Evolutionary conservation across 2,329 filamentous ascomycete species (phyloP), one percentile per base, ranked within the genome.

Genomic region (Coniella vitis): DNA sequence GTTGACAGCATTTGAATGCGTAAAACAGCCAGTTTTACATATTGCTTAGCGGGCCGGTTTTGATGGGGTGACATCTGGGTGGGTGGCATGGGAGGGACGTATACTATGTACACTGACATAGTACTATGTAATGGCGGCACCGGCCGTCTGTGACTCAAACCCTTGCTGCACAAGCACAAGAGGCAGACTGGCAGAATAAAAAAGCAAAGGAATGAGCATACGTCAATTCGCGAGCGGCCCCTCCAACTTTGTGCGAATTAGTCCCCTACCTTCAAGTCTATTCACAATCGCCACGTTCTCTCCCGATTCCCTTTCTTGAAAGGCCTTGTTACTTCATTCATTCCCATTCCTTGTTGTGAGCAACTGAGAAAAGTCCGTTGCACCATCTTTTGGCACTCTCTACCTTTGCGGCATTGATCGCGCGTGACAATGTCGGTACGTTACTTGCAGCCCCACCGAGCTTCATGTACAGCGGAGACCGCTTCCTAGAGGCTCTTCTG

Each of bases 371-470:
- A 41, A 35, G n/a, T 29, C 32, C 25, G 13, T 40, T n/a, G 17
- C 20, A 10, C n/a, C 32, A 16, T 13, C 13, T 16, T 22, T 20
- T 7, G n/a, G 29, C 4, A 29, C 12, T n/a, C 13, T 42, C 16
- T 4, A 42, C 4, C 16, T 20, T 8, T 9, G 31, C 12, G 4
- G 41, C 22, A n/a, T 25, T 38, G 32, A 21, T 42, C 29, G 22
- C 29, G 16, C 39, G 21, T 36, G 21, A 59, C 43, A 53, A 67
- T 67, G 64, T 60, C 64, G 60, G 64, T 67, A 61, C 55, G 64
- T 62, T n/a, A 17, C 38, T 14, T 22, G 16, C 8, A 17, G 31
- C 47, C 35, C 29, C 41, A 44, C 22, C 42, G 31, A 29, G 38
- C 38, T 37, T 48, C 25, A 25, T n/a, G n/a, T n/a, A n/a, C 29